These are phyloP conservation scores for Salix purpurea DNA, from an alignment of 345 rosid species.

Conservation along the genomic window DNA sequence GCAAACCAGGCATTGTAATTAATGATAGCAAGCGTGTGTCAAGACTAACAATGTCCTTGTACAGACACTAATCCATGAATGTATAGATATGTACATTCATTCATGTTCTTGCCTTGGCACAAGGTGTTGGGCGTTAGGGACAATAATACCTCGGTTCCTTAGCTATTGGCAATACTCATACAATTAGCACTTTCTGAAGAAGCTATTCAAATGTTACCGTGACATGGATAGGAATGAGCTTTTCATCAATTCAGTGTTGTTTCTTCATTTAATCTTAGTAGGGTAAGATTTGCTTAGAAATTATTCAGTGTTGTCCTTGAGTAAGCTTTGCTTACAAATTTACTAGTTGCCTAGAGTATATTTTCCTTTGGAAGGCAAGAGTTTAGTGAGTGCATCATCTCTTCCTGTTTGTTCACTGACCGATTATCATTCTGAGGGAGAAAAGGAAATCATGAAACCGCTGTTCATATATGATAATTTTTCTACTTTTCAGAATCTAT, in stretches of 20 bases:
- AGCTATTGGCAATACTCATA: background rate
- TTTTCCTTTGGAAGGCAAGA: background rate
- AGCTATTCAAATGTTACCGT: background rate
- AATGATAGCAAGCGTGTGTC: background rate
- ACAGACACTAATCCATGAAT: background rate
- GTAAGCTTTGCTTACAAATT: slow-evolving; percentile 2
- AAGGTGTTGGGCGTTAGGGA: background rate
- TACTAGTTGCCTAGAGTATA: background rate
- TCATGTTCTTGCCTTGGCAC: background rate
- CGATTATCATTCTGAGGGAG: background rate
- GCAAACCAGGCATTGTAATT: background rate
- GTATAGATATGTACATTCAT: background rate
- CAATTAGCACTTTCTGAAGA: background rate
- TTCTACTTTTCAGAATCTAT: background rate
- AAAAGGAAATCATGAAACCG: background rate
- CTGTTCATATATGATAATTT: background rate
- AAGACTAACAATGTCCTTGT: background rate
- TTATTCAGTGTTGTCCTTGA: background rate
- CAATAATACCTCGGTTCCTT: background rate
- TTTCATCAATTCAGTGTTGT: background rate
- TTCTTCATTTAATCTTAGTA: background rate
- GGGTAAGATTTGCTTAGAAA: background rate
- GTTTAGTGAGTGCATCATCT: background rate
- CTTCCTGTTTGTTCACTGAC: background rate
- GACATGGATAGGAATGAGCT: background rate